Evolutionary conservation across 768 basidiomycete species (phyloP), one percentile per base, ranked within the genome.

Genomic region (Hypholoma fasciculare): DNA sequence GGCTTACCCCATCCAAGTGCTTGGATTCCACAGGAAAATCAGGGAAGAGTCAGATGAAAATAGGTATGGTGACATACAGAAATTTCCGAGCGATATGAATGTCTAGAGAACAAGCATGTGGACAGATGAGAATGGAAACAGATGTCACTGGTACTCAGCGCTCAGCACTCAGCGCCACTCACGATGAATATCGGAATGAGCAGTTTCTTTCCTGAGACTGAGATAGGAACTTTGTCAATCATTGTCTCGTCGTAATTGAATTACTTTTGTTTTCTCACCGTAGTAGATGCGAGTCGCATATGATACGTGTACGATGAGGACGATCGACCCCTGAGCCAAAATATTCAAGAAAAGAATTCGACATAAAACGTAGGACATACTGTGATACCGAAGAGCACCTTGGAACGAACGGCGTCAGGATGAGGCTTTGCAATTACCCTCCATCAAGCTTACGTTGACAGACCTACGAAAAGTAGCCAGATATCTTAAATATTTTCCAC

Each of bases 211-310:
- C 46, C 36, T 44, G 47, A 38, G 49, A 58, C 37, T 44, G 46
- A 9, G 30, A 34, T 9, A 34, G 40, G n/a, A 48, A 8, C 3
- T 12, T 13, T 8, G 17, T 7, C 17, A 14, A 27, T 7, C 11
- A 8, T 3, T 12, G 9, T 44, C 8, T 14, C 16, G 27, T 11
- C 20, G 26, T n/a, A 42, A n/a, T 5, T 38, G 2, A 42, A 23
- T 8, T 4, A 3, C 7, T 8, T 16, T 6, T 13, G 30, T 36
- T 2, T 11, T 6, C 16, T 30, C 14, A 62, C 61, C 58, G 34
- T 59, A 58, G 37, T 62, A 62, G 39, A 62, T 62, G n/a, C 61
- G 54, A n/a, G 48, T 48, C 1, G 61, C 61, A 14, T 62, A 62
- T 6, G 51, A 59, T 6, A 59, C 26, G 20, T 62, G 61, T 1